Percentiles rank a stretch among this genome's conserved stretches.
Conservation (phyloP, 352 stramenopile genomes). For the Globisporangium carolinianum region DNA sequence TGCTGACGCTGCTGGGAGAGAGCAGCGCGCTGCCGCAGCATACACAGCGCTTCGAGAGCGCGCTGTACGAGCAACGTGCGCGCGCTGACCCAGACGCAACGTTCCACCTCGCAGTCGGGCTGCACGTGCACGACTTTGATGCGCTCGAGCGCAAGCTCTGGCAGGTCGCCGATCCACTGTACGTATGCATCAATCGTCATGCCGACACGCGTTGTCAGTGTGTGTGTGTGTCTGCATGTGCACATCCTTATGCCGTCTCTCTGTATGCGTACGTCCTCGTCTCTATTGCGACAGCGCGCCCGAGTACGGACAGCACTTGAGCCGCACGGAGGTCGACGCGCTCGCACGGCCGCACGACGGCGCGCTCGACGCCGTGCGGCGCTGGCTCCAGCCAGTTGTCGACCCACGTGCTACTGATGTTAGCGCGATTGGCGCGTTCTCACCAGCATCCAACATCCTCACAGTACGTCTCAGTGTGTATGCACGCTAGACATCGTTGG, state of each 20-base stretch:
- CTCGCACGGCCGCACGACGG: constrained; percentile 36
- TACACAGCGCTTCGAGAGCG: constrained; percentile 17
- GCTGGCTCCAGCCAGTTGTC: constrained; percentile 32
- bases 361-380: constrained; percentile 34
- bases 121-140: constrained; percentile 42
- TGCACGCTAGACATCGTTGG: constrained; percentile 1
- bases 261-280: not conserved
- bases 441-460: constrained; percentile 27
- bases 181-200: constrained; percentile 10
- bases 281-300: constrained; percentile 22
- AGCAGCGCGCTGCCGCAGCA: constrained; percentile 3
- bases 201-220: not conserved
- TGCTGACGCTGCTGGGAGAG: constrained; percentile 1
- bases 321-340: constrained; percentile 27
- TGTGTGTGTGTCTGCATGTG: not conserved
- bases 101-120: constrained; percentile 47
- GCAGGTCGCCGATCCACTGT: constrained; percentile 47
- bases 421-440: constrained; percentile 23
- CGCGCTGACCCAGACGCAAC: constrained; percentile 28
- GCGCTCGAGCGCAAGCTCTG: constrained; percentile 45
- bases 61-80: constrained; percentile 19
- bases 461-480: constrained; percentile 12
- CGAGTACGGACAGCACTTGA: constrained; percentile 48
- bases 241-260: not conserved
- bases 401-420: not conserved